A percentile compares a stretch with the other conserved stretches of the same genome.
Conservation (phyloP, 805 yeast species). For the Barnettozyma californica region DNA sequence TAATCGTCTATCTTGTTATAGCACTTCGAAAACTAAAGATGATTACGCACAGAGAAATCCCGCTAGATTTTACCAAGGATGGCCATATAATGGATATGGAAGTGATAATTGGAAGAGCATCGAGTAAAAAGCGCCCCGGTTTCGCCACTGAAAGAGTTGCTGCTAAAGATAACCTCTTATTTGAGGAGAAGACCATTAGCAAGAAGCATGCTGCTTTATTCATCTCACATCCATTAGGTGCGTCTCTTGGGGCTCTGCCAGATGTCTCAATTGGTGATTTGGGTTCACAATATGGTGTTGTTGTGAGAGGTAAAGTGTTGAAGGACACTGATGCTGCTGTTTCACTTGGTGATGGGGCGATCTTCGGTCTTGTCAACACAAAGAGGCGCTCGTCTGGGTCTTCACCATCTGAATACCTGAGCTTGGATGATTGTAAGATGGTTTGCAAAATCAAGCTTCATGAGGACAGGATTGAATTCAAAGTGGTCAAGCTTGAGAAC, state of each 20-base stretch:
- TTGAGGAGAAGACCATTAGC: slow-evolving; percentile 7
- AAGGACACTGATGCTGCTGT: not conserved
- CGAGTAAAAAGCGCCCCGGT: not conserved
- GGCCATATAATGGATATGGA: not conserved
- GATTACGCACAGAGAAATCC: not conserved
- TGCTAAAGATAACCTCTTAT: slow-evolving; percentile 1
- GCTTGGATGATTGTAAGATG: slow-evolving; percentile 5
- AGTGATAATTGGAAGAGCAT: slow-evolving; percentile 6
- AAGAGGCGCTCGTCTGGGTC: not conserved
- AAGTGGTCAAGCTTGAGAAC: not conserved
- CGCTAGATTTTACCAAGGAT: not conserved
- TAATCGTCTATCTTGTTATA: no score
- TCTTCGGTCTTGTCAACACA: slow-evolving; percentile 6
- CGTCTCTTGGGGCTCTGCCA: not conserved
- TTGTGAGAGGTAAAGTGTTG: slow-evolving; percentile 2
- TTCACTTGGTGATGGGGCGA: slow-evolving; percentile 2
- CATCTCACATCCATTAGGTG: not conserved
- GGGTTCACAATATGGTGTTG: slow-evolving; percentile 10
- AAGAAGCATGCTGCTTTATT: slow-evolving; percentile 7
- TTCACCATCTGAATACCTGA: not conserved
- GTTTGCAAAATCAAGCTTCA: not conserved
- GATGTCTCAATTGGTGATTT: slow-evolving; percentile 3
- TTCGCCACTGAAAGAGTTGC: slow-evolving; percentile 2
- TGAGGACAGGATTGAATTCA: not conserved
- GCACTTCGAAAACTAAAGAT: not conserved